Evolutionary conservation across 78 protist species (phyloP).

Genomic region (Monosiga brevicollis): DNA sequence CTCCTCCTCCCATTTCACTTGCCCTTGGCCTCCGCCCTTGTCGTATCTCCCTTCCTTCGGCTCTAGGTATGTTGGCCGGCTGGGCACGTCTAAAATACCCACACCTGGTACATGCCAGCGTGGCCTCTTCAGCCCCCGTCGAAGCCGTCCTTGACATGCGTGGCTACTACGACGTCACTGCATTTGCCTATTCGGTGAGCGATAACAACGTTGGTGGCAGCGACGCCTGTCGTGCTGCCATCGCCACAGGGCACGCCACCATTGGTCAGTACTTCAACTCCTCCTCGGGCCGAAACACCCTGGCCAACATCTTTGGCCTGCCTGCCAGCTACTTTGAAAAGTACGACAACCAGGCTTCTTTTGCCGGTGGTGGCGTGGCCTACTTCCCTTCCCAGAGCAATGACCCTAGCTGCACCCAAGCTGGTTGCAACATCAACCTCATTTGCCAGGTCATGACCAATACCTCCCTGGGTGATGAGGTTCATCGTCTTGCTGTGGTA

Average conservation of each 20-base stretch:
- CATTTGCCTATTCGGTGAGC: background rate
- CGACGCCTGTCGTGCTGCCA: background rate
- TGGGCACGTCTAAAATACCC: slow-evolving; percentile 27
- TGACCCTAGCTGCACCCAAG: slow-evolving; percentile 30
- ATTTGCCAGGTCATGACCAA: slow-evolving; percentile 17
- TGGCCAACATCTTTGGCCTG: background rate
- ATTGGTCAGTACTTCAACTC: slow-evolving; percentile 13
- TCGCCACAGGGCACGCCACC: slow-evolving; percentile 12
- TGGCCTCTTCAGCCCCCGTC: slow-evolving; percentile 33
- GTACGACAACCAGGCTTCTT: background rate
- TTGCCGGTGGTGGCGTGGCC: slow-evolving; percentile 25
- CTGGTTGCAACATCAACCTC: slow-evolving; percentile 14
- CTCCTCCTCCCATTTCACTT: no score
- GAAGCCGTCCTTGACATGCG: slow-evolving; percentile 22
- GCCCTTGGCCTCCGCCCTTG: no score
- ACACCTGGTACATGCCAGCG: slow-evolving; percentile 10
- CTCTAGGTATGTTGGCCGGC: slow-evolving; percentile 21
- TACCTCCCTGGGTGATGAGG: background rate
- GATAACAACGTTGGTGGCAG: slow-evolving; percentile 27
- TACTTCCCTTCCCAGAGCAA: slow-evolving; percentile 27
- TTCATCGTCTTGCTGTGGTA: background rate
- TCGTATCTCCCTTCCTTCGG: no score
- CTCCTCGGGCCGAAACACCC: slow-evolving; percentile 8
- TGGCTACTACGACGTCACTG: slow-evolving; percentile 32
- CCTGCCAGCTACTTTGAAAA: background rate